Evolutionary conservation across 1,284 basidiomycete species (phyloP).

Genomic region (Ceratobasidium sp.): DNA sequence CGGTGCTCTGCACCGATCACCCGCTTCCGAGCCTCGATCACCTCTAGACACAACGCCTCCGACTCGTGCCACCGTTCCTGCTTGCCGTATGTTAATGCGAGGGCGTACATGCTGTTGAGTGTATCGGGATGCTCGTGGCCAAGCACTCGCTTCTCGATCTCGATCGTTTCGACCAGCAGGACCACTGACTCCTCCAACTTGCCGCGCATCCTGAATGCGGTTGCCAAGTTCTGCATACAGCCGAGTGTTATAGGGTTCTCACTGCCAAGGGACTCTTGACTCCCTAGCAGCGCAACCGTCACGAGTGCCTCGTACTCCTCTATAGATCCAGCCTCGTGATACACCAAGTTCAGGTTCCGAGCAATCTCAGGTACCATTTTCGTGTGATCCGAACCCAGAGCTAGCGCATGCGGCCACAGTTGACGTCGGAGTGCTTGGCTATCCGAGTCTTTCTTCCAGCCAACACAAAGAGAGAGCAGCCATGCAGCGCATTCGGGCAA

Average conservation of each 20-base stretch:
- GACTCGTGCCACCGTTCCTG: not conserved
- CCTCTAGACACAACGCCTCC: not conserved
- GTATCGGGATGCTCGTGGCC: no score
- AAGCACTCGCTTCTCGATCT: no score
- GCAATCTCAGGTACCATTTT: not conserved
- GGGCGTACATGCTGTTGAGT: no score
- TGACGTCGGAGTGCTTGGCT: not conserved
- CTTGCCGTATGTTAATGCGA: no score
- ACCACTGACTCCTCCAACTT: not conserved
- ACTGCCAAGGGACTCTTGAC: not conserved
- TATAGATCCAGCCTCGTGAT: not conserved
- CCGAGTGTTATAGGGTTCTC: not conserved
- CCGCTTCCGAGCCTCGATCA: not conserved
- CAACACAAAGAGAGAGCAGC: constrained; percentile 6
- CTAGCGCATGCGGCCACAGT: not conserved
- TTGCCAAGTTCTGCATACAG: not conserved
- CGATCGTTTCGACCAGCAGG: not conserved
- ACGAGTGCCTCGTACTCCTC: not conserved
- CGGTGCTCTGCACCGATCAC: not conserved
- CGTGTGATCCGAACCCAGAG: not conserved
- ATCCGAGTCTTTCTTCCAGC: not conserved
- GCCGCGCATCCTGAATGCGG: not conserved
- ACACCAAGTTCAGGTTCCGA: not conserved
- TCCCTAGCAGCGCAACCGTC: not conserved
- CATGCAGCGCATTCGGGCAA: not conserved